Evolutionary conservation across 2,329 filamentous ascomycete genomes (phyloP), one percentile per base, ranked within the genome.

Genomic region (Ophiostoma piceae): DNA sequence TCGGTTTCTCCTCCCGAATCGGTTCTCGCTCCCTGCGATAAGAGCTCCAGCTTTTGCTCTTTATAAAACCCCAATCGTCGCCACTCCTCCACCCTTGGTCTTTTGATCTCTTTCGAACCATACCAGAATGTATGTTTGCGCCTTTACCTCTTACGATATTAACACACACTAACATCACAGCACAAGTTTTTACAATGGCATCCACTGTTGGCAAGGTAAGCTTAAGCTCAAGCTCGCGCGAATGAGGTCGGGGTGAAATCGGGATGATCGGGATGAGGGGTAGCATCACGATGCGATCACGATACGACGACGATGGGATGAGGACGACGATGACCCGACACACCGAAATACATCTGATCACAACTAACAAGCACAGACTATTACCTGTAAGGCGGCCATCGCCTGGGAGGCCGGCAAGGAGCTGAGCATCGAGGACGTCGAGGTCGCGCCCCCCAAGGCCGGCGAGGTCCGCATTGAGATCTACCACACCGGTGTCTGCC

Each of bases 401-500:
- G 95, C 95, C 79, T 99, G 95, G 95, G 94, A 94, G 82, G 93
- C 95, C 66, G 94, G 91, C 79, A 92, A 97, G 83, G 90, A 92
- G 75, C 87, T 99, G 74, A 88, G 85, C 76, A 86, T 98, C 75
- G 95, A 99, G 83, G 92, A 96, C 75, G 85, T 99, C 76, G 94
- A 98, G 83, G 95, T 99, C 74, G 88, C 85, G 68, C 91, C 94
- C 73, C 95, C 95, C 71, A 89, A 86, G 81, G 94, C 94, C 72
- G 88, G 96, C 82, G 95, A 99, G 84, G 95, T 99, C 78, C 92
- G 95, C 77, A 97, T 99, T 78, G 84, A 98, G 84, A 92, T 98
- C 79, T 90, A 94, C 85, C 96, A 97, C 85, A 99, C 95, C 69
- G 95, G 95, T 82, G 95, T 99, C 79, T 99, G 95, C 85, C 95